Evolutionary conservation across 352 stramenopile species (phyloP), one percentile per base, ranked within the genome.

Genomic region (Globisporangium carolinianum): DNA sequence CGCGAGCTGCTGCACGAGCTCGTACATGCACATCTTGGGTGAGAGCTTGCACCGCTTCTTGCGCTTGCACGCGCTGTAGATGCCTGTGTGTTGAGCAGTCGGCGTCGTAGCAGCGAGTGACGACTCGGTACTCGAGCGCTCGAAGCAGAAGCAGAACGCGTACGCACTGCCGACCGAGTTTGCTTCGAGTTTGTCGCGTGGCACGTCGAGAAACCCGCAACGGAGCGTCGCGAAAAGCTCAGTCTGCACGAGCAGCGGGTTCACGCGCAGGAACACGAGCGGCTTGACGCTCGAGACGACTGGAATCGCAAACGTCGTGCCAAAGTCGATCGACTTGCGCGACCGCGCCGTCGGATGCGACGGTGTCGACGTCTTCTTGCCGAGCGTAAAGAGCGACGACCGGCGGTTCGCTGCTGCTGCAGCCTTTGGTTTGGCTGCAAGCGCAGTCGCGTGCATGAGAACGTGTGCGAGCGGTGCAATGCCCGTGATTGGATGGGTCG

Each of bases 1-100:
- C 24, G 72, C 68, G 8, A 85, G 49, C 39, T 82, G 72, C 6
- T 80, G 47, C 3, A 85, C 24, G 8, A 85, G 66, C 36, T 79
- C 61, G 38, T 72, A 72, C 58, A 73, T 68, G 35, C 62, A 68
- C 47, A 69, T 49, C 57, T 66, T 69, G 10, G 66, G 52, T 5
- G 66, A 68, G 1, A 64, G 38, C 41, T 53, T 46, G 18, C 38
- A 41, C 7, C 46, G 51, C 38, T 59, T 64, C 38, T 64, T 64
- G 8, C 58, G 58, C 41, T 55, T 64, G 46, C 58, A 64, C 11
- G 52, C 49, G 38, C 37, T 60, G 45, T 55, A 64, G 35, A 64
- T 45, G n/a, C 58, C 52, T 14, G 12, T 7, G 11, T 43, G 50
- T 11, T 42, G 43, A 5, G 32, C 11, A 32, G 36, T 5, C n/a